Evolutionary conservation across 208 protist genomes (phyloP), one percentile per base, ranked within the genome.

Genomic region (Trypanosoma rangeli): DNA sequence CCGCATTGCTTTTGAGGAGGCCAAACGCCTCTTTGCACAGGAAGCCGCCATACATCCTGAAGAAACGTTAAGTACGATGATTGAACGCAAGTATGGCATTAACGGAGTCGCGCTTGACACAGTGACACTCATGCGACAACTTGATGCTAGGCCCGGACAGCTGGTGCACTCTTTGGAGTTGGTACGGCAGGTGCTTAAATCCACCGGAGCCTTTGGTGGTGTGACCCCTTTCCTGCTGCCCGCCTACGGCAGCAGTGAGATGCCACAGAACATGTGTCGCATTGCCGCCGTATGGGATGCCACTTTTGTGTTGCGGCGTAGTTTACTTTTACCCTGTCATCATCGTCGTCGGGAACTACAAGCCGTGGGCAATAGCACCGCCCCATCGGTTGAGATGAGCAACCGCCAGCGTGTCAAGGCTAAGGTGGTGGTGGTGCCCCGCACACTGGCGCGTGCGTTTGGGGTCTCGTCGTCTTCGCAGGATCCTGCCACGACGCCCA

Each of bases 221-320:
- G 62, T 33, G 35, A 94, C 91, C 3, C 86, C 93, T 0, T 97
- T 94, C 60, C 66, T 98, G 1, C 63, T 82, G 29, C 79, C 90
- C 0, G 59, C 76, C 22, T 98, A 97, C 70, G 96, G 96, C 13
- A 71, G 75, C 0, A 66, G 76, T 10, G 96, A 98, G 77, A 55
- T 98, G 28, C 49, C 82, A 33, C 96, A 98, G 76, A 89, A 72
- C 63, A 82, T 97, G 80, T 96, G 90, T 68, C 86, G 95, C 49
- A 73, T 87, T 16, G 70, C 85, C 18, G 94, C 94, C 13, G 92
- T 98, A 28, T 96, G 84, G 76, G 84, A 86, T n/a, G 90, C 74
- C 44, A 68, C 74, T 29, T 95, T 90, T 64, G 76, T 97, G 22
- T 80, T 98, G 22, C 81, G 82, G 24, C 81, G 85, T 61, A 85